Percentiles rank a stretch among this genome's conserved stretches.
Conservation (phyloP, 2,329 filamentous ascomycete genomes). For the Huntiella bhutanensis region DNA sequence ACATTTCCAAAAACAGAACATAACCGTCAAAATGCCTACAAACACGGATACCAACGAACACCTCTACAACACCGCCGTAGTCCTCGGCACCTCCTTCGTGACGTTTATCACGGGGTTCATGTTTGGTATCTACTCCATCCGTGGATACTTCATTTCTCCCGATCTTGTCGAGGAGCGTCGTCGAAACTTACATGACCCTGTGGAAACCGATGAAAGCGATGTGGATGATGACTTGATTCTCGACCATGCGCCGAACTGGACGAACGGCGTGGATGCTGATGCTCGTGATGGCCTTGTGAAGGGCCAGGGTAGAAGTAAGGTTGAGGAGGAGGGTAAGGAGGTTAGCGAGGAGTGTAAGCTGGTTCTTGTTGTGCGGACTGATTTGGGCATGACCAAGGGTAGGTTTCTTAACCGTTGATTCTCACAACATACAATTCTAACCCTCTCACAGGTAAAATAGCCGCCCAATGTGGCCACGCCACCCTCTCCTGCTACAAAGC, state of each 20-base stretch:
- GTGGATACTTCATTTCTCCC: slow-evolving; percentile 39
- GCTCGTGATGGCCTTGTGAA: slow-evolving; percentile 31
- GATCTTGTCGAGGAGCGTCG: slow-evolving; percentile 36
- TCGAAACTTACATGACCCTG: slow-evolving; percentile 36
- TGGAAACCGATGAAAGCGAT: slow-evolving; percentile 52
- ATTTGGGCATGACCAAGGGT: slow-evolving; percentile 97
- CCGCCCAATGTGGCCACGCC: slow-evolving; percentile 87
- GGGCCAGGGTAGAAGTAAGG: slow-evolving; percentile 21
- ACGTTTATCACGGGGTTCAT: slow-evolving; percentile 63
- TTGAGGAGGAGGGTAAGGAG: slow-evolving; percentile 20
- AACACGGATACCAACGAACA: slow-evolving; percentile 19
- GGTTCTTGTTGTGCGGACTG: slow-evolving; percentile 77
- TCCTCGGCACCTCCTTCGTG: slow-evolving; percentile 56
- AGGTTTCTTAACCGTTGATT: slow-evolving; percentile 15
- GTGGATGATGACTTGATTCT: slow-evolving; percentile 40
- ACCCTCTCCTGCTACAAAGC: slow-evolving; percentile 93
- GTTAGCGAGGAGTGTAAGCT: slow-evolving; percentile 75
- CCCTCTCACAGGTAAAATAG: slow-evolving; percentile 62
- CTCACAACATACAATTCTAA: not conserved
- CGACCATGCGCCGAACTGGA: slow-evolving; percentile 50
- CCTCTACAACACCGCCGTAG: slow-evolving; percentile 31
- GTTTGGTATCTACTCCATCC: slow-evolving; percentile 54
- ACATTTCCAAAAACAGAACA: not conserved
- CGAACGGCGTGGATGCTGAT: slow-evolving; percentile 41
- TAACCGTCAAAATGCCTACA: not conserved